phyloP scores from a whole-genome alignment of 371 early-diverging fungal genomes.

The Apophysomyces variabilis region DNA sequence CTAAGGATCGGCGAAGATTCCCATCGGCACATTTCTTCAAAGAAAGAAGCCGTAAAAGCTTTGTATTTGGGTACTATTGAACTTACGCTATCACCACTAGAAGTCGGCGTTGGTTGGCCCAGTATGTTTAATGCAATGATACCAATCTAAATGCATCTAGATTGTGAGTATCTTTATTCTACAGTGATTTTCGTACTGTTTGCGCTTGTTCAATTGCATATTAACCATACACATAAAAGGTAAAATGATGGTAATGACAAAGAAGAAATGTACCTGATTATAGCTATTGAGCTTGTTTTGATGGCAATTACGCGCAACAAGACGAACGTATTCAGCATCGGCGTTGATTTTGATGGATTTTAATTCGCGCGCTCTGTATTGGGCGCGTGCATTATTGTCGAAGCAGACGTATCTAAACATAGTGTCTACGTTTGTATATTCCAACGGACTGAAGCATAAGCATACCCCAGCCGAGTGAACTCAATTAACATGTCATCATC shows the following conservation, averaged over 20 bases:
- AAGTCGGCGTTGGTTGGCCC: constrained; percentile 23
- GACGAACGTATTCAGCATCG: constrained; percentile 65
- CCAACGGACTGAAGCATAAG: background rate
- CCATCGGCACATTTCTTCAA: constrained; percentile 20
- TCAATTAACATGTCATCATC: constrained; percentile 43
- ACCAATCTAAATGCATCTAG: constrained; percentile 20
- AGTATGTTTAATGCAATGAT: constrained; percentile 28
- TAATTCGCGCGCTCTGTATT: constrained; percentile 59
- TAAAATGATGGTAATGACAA: background rate
- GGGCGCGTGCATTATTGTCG: constrained; percentile 39
- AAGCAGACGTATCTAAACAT: constrained; percentile 35
- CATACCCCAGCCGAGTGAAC: constrained; percentile 43
- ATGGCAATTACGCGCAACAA: constrained; percentile 69
- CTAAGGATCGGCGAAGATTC: constrained; percentile 17
- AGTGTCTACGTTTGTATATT: constrained; percentile 5
- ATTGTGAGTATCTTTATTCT: too few relatives aligned
- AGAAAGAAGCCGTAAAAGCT: background rate
- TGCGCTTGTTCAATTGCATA: background rate
- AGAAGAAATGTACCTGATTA: constrained; percentile 58
- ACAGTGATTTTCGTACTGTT: too few relatives aligned
- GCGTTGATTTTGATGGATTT: constrained; percentile 71
- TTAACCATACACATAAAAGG: background rate
- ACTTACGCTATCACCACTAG: background rate
- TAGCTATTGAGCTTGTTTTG: constrained; percentile 69
- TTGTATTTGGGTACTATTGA: background rate